A percentile compares a stretch with the other conserved stretches of the same genome.
Evolutionary conservation across 176 grass and related monocot species (phyloP).

Genomic region (Metroxylon sagu): DNA sequence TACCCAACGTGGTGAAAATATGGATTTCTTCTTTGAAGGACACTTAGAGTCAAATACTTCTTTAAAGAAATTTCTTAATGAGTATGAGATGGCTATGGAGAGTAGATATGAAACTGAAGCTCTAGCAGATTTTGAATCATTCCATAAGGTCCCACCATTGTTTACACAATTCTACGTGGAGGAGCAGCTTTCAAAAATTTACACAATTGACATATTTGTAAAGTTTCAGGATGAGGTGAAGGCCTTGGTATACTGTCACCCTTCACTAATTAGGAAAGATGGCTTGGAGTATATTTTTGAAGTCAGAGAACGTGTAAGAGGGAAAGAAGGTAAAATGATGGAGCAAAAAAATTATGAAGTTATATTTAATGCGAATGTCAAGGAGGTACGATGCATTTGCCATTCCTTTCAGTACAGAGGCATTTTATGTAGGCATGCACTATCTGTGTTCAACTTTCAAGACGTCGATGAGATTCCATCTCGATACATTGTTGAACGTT

Average conservation of each 20-base stretch:
- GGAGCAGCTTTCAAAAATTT: slow-evolving; percentile 90
- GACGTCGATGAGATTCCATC: slow-evolving; percentile 80
- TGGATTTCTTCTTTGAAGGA: slow-evolving; percentile 78
- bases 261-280: slow-evolving; percentile 44
- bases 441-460: slow-evolving; percentile 83
- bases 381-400: slow-evolving; percentile 80
- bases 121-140: slow-evolving; percentile 96
- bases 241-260: slow-evolving; percentile 97
- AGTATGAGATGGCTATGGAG: slow-evolving; percentile 80
- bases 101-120: slow-evolving; percentile 91
- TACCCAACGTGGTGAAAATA: slow-evolving; percentile 58
- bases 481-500: slow-evolving; percentile 74
- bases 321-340: slow-evolving; percentile 81
- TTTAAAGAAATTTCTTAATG: slow-evolving; percentile 78
- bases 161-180: slow-evolving; percentile 98
- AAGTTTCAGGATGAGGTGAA: slow-evolving; percentile 96
- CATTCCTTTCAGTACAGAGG: slow-evolving; percentile 91
- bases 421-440: slow-evolving; percentile 83
- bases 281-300: slow-evolving; percentile 57
- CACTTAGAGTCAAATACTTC: slow-evolving; percentile 79
- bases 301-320: slow-evolving; percentile 80
- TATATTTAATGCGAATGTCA: slow-evolving; percentile 54
- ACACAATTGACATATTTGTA: slow-evolving; percentile 92
- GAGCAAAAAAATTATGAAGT: slow-evolving; percentile 76
- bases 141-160: slow-evolving; percentile 79